phyloP scores from a whole-genome alignment of 2,329 filamentous ascomycete genomes.

The Ceratocystis harringtonii region DNA sequence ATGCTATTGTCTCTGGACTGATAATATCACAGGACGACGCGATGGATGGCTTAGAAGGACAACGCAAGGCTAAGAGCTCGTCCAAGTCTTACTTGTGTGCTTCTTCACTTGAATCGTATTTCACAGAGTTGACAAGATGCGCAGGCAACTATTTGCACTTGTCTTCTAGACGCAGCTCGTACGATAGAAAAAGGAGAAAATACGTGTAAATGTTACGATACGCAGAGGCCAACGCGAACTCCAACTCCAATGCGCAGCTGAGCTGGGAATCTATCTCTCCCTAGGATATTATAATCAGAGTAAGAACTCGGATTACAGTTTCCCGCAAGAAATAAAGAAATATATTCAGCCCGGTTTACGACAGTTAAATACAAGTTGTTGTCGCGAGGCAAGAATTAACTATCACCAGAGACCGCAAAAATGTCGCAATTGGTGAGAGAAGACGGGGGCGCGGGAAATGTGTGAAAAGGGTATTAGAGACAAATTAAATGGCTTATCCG shows the following conservation, averaged over 20 bases:
- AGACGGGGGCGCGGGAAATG: neutral
- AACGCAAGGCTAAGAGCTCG: neutral
- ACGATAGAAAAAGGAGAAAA: slow-evolving; percentile 1
- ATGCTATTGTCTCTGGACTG: neutral
- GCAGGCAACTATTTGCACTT: slow-evolving; percentile 7
- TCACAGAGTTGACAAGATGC: slow-evolving; percentile 6
- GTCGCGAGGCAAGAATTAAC: slow-evolving; percentile 5
- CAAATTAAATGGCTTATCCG: neutral
- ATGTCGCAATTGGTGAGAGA: neutral
- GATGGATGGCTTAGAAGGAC: neutral
- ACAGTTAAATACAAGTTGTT: slow-evolving; percentile 5
- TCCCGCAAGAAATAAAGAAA: neutral
- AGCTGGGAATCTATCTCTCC: neutral
- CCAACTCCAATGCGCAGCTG: neutral
- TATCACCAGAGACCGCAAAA: slow-evolving; percentile 2
- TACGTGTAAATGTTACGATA: slow-evolving; percentile 10
- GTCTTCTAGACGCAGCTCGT: slow-evolving; percentile 6
- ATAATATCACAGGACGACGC: neutral
- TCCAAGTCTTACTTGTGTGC: slow-evolving; percentile 3
- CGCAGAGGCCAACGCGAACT: neutral
- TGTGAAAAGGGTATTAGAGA: neutral
- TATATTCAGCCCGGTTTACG: neutral
- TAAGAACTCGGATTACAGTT: neutral
- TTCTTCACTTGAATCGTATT: slow-evolving; percentile 5
- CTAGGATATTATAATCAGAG: neutral